Evolutionary conservation across 352 stramenopile genomes (phyloP).

Genomic region (Phytophthora europaea): DNA sequence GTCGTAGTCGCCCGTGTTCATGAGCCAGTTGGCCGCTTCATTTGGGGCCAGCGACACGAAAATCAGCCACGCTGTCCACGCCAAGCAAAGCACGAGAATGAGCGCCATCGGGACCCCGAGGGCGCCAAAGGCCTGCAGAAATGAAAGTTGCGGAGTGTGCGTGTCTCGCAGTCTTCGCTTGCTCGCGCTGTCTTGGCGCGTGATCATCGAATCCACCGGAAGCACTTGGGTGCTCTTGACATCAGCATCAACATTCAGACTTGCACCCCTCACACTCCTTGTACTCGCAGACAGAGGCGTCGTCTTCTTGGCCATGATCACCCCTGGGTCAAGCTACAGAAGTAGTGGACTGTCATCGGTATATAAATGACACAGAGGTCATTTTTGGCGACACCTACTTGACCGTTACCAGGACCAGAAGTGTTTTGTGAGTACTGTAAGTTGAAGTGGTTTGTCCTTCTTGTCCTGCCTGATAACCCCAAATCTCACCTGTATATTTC

Average conservation of each 20-base stretch:
- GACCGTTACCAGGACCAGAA: no score
- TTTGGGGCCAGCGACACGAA: conserved; percentile 29
- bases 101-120: conserved; percentile 17
- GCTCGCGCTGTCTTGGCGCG: neutral
- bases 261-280: neutral
- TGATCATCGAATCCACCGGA: neutral
- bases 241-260: neutral
- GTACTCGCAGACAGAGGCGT: neutral
- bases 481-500: neutral
- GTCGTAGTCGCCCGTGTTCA: conserved; percentile 37
- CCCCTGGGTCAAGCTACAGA: neutral
- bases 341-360: neutral
- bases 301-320: conserved; percentile 1
- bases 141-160: conserved; percentile 1
- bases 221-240: conserved; percentile 10
- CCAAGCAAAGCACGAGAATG: conserved; percentile 12
- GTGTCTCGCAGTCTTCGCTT: conserved; percentile 2
- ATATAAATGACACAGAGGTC: neutral
- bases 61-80: conserved; percentile 34
- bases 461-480: no score
- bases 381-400: neutral
- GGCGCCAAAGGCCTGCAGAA: conserved; percentile 17
- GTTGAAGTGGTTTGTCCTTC: neutral
- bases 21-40: conserved; percentile 32
- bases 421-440: neutral